Percentiles rank a stretch among this genome's conserved stretches.
Evolutionary conservation across 805 yeast species (phyloP).

Genomic region (Yarrowia sp.): DNA sequence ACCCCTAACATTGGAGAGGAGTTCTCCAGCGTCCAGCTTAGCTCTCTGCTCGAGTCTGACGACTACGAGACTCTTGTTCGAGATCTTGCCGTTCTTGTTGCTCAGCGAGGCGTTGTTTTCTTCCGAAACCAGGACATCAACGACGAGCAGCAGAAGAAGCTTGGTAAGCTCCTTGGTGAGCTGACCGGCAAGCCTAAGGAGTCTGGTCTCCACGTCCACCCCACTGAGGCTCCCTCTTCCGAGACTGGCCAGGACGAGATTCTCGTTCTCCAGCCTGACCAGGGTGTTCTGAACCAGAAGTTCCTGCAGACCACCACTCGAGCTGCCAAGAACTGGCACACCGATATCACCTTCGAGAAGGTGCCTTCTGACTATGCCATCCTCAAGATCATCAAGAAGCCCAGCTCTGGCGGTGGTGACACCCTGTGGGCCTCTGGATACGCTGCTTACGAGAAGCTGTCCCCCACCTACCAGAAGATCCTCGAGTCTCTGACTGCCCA

Average conservation of each 20-base stretch:
- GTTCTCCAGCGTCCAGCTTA: conserved; percentile 20
- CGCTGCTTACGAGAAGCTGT: conserved; percentile 54
- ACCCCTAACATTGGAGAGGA: conserved; percentile 29
- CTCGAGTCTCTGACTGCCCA: conserved; percentile 58
- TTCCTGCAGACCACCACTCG: conserved; percentile 28
- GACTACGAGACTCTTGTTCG: conserved; percentile 22
- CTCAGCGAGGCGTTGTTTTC: conserved; percentile 52
- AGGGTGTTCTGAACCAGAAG: conserved; percentile 30
- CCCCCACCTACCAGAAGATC: conserved; percentile 48
- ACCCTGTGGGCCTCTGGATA: conserved; percentile 56
- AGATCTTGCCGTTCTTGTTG: conserved; percentile 47
- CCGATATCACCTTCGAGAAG: conserved; percentile 72
- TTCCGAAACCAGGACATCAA: conserved; percentile 48
- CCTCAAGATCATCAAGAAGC: conserved; percentile 59
- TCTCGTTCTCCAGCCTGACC: conserved; percentile 33
- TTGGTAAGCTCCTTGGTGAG: conserved; percentile 34
- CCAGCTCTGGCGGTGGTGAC: conserved; percentile 52
- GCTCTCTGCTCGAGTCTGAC: conserved; percentile 21
- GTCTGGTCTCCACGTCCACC: conserved; percentile 37
- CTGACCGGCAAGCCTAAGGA: conserved; percentile 36
- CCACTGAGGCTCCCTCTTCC: conserved; percentile 33
- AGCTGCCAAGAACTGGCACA: conserved; percentile 55
- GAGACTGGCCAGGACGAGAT: conserved; percentile 37
- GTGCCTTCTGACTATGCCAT: conserved; percentile 74
- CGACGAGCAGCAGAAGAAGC: conserved; percentile 35